A percentile compares a stretch with the other conserved stretches of the same genome.
Evolutionary conservation across 257 asterid species (phyloP).

Genomic region (Gentiana macrophylla): DNA sequence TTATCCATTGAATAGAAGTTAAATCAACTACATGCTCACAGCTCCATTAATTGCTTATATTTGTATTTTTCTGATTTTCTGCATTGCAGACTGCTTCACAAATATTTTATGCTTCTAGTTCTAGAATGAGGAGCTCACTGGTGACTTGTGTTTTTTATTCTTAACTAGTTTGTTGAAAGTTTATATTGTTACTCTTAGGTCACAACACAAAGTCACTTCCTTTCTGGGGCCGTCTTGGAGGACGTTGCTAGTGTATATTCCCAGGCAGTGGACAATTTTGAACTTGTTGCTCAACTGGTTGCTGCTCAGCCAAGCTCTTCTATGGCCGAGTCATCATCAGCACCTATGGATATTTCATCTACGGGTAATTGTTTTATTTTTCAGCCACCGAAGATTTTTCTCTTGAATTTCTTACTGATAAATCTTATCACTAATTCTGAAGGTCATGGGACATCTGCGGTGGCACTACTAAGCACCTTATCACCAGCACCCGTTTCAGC

Average conservation of each 20-base stretch:
- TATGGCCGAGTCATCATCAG: constrained; percentile 21
- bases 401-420: too few relatives aligned
- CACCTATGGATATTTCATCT: constrained; percentile 27
- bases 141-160: too few relatives aligned
- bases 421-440: too few relatives aligned
- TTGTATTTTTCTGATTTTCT: too few relatives aligned
- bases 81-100: too few relatives aligned
- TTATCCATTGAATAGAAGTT: too few relatives aligned
- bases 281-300: constrained; percentile 41
- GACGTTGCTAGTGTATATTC: constrained; percentile 57
- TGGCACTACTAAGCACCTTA: constrained; percentile 12
- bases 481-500: constrained; percentile 23
- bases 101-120: too few relatives aligned
- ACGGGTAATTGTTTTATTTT: constrained; percentile 14
- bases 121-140: too few relatives aligned
- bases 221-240: constrained; percentile 40
- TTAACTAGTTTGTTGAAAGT: too few relatives aligned
- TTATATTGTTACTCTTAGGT: neutral
- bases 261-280: constrained; percentile 63
- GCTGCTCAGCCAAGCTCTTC: constrained; percentile 27
- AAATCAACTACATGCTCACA: too few relatives aligned
- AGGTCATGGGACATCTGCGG: constrained; percentile 21
- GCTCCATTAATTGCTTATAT: too few relatives aligned
- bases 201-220: constrained; percentile 28
- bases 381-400: too few relatives aligned